Percentiles rank a stretch among this genome's conserved stretches.
phyloP scores from a whole-genome alignment of 176 grass and related monocot genomes.

The Oryza australiensis region DNA sequence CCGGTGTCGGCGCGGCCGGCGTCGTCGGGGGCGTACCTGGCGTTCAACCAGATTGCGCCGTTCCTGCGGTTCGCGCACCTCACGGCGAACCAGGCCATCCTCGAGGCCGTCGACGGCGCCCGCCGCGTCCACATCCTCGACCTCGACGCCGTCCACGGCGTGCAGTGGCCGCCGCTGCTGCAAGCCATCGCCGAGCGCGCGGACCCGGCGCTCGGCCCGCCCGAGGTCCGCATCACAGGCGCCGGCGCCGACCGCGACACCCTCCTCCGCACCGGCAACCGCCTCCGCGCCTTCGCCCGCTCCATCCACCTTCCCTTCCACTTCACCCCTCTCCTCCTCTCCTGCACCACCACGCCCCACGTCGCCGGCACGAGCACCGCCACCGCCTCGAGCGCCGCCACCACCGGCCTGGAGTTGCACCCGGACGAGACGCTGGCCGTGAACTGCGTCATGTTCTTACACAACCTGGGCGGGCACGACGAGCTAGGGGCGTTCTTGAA shows the following conservation, averaged over 20 bases:
- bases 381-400: background rate
- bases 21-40: constrained; percentile 60
- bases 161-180: constrained; percentile 94
- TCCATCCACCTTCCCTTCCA: constrained; percentile 79
- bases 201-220: constrained; percentile 44
- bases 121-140: constrained; percentile 90
- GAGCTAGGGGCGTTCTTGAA: constrained; percentile 56
- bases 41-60: constrained; percentile 98
- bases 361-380: constrained; percentile 26
- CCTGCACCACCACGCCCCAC: constrained; percentile 29
- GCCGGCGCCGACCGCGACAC: constrained; percentile 67
- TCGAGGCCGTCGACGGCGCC: constrained; percentile 64
- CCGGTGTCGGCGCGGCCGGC: constrained; percentile 4
- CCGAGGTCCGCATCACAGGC: constrained; percentile 85
- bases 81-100: constrained; percentile 96
- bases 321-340: constrained; percentile 81
- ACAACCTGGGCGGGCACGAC: constrained; percentile 59
- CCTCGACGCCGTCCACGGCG: constrained; percentile 81
- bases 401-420: constrained; percentile 33
- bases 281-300: constrained; percentile 78
- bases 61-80: constrained; percentile 95
- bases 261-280: constrained; percentile 73
- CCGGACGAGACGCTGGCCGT: constrained; percentile 72
- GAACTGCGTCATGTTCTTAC: constrained; percentile 82
- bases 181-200: constrained; percentile 78